Evolutionary conservation across 2,329 filamentous ascomycete genomes (phyloP).

Genomic region (Cordyceps farinosa): DNA sequence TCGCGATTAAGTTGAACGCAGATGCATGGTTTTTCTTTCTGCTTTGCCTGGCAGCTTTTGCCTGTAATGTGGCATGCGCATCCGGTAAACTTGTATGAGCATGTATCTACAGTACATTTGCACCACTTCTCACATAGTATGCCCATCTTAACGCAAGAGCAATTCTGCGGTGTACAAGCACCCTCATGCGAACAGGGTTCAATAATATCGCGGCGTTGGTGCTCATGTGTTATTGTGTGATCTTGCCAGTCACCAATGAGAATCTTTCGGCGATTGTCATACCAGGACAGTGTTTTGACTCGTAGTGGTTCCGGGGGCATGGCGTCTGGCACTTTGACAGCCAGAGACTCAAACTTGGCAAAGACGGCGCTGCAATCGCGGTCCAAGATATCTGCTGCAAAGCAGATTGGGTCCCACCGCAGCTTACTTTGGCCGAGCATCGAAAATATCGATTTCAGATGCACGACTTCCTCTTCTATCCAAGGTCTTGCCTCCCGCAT

Average conservation of each 20-base stretch:
- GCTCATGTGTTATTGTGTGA: constrained; percentile 51
- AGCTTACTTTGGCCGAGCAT: constrained; percentile 40
- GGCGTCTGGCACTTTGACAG: constrained; percentile 25
- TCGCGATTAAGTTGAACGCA: constrained; percentile 72
- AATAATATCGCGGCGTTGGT: constrained; percentile 54
- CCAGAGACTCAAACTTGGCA: constrained; percentile 27
- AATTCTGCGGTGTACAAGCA: constrained; percentile 57
- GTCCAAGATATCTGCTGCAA: constrained; percentile 47
- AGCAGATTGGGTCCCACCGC: constrained; percentile 43
- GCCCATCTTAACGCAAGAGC: constrained; percentile 58
- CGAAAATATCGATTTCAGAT: constrained; percentile 46
- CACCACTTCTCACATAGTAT: constrained; percentile 73
- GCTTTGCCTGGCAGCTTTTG: constrained; percentile 53
- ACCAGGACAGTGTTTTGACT: constrained; percentile 49
- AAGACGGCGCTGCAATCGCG: constrained; percentile 52
- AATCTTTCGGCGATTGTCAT: constrained; percentile 54
- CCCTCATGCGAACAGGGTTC: constrained; percentile 69
- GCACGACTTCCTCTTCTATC: constrained; percentile 46
- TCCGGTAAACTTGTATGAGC: constrained; percentile 62
- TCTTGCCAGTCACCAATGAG: constrained; percentile 54
- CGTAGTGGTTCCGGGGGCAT: constrained; percentile 31
- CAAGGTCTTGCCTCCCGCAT: constrained; percentile 29
- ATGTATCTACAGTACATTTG: constrained; percentile 55
- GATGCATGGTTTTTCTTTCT: constrained; percentile 61
- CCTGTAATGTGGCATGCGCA: constrained; percentile 62